Percentiles rank a stretch among this genome's conserved stretches.
phyloP scores from a whole-genome alignment of 495 filamentous ascomycete genomes.

The Hypoxylon fragiforme region DNA sequence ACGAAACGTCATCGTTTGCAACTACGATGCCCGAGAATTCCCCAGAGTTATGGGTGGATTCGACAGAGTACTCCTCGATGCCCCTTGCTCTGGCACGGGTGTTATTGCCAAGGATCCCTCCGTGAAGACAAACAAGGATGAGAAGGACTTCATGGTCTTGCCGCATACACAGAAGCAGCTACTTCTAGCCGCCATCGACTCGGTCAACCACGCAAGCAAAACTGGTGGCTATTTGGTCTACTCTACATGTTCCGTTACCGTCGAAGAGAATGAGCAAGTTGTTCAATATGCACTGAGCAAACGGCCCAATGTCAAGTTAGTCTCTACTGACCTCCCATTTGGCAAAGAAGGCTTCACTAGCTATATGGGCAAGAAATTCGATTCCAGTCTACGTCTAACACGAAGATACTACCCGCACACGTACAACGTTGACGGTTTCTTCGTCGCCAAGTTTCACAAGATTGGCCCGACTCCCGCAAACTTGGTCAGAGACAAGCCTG shows the following conservation, averaged over 20 bases:
- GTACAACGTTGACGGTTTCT: slow-evolving; percentile 98
- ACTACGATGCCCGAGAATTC: slow-evolving; percentile 90
- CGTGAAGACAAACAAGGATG: slow-evolving; percentile 96
- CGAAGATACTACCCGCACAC: slow-evolving; percentile 91
- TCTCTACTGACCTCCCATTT: slow-evolving; percentile 91
- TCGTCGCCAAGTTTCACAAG: slow-evolving; percentile 97
- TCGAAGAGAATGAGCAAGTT: slow-evolving; percentile 92
- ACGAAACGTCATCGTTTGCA: slow-evolving; percentile 92
- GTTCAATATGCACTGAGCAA: slow-evolving; percentile 90
- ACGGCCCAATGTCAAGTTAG: slow-evolving; percentile 89
- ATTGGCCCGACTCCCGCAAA: slow-evolving; percentile 69
- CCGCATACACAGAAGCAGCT: slow-evolving; percentile 95
- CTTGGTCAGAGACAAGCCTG: slow-evolving; percentile 50
- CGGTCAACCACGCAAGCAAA: slow-evolving; percentile 79
- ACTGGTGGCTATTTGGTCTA: slow-evolving; percentile 94
- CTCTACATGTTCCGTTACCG: slow-evolving; percentile 83
- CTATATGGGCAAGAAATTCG: slow-evolving; percentile 88
- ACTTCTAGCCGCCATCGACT: slow-evolving; percentile 90
- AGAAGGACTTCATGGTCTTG: slow-evolving; percentile 86
- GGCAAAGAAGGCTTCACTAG: slow-evolving; percentile 87
- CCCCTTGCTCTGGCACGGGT: slow-evolving; percentile 54
- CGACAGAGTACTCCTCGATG: slow-evolving; percentile 55
- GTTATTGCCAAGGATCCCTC: slow-evolving; percentile 95
- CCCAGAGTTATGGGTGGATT: slow-evolving; percentile 94
- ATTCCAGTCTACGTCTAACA: slow-evolving; percentile 79